Evolutionary conservation across 805 yeast species (phyloP).

Genomic region (Saccharomycopsis sp.): DNA sequence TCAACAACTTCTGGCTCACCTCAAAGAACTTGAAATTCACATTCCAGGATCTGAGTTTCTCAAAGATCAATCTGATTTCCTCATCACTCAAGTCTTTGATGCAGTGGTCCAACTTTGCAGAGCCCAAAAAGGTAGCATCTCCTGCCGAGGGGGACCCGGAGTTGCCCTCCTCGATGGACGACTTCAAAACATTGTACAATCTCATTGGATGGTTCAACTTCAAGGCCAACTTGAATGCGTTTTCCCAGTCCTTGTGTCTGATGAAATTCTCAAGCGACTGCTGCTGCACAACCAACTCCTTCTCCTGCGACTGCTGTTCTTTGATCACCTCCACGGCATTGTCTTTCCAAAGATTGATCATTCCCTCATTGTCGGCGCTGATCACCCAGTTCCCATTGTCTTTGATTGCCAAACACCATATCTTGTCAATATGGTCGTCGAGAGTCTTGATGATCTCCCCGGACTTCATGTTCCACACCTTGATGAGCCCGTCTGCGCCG

Average conservation of each 20-base stretch:
- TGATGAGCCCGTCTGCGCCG: constrained; percentile 93
- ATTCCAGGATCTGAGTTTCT: constrained; percentile 90
- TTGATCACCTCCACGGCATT: constrained; percentile 54
- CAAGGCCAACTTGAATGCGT: constrained; percentile 80
- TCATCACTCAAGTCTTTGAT: constrained; percentile 49
- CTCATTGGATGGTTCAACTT: constrained; percentile 86
- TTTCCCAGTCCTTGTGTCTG: constrained; percentile 67
- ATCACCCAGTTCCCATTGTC: constrained; percentile 62
- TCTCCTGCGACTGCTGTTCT: constrained; percentile 41
- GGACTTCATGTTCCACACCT: constrained; percentile 72
- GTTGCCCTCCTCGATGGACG: constrained; percentile 28
- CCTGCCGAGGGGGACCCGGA: too few relatives aligned
- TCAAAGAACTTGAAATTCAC: constrained; percentile 74
- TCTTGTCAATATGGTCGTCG: constrained; percentile 86
- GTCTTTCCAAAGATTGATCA: constrained; percentile 82
- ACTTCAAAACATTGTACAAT: constrained; percentile 64
- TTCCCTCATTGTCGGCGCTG: constrained; percentile 93
- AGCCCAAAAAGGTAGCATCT: constrained; percentile 36
- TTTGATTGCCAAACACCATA: constrained; percentile 76
- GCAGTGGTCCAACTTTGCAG: constrained; percentile 47
- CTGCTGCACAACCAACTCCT: constrained; percentile 68
- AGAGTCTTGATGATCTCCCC: constrained; percentile 79
- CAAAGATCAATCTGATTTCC: constrained; percentile 52
- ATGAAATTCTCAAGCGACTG: constrained; percentile 76
- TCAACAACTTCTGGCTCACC: constrained; percentile 69